Percentiles rank a stretch among this genome's conserved stretches.
Evolutionary conservation across 495 filamentous ascomycete genomes (phyloP).

Genomic region (Collariella sp.): DNA sequence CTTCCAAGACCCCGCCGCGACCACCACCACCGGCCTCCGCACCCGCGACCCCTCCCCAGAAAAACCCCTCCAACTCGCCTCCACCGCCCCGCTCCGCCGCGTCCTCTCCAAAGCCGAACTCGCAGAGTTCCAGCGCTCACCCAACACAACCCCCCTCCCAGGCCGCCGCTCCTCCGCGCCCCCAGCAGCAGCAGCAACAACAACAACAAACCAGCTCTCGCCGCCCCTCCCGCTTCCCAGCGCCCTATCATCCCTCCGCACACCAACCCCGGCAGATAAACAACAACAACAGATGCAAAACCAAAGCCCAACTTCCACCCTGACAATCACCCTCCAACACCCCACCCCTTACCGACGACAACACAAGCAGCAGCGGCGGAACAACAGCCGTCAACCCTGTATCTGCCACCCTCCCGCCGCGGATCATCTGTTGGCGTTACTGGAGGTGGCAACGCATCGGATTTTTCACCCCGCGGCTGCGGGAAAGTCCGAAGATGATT

Average conservation of each 20-base stretch:
- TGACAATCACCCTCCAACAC: background rate
- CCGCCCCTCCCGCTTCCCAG: slow-evolving; percentile 33
- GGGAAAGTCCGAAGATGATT: slow-evolving; percentile 36
- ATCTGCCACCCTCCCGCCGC: slow-evolving; percentile 36
- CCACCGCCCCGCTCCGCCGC: slow-evolving; percentile 56
- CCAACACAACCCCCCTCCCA: slow-evolving; percentile 29
- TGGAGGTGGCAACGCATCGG: no score
- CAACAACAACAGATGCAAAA: slow-evolving; percentile 15
- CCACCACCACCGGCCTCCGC: slow-evolving; percentile 22
- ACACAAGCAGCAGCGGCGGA: no score
- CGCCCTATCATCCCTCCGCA: slow-evolving; percentile 25
- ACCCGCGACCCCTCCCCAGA: slow-evolving; percentile 41
- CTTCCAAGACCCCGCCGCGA: slow-evolving; percentile 29
- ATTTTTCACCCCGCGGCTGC: background rate
- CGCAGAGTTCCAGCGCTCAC: slow-evolving; percentile 61
- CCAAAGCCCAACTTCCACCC: slow-evolving; percentile 31
- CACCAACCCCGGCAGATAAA: slow-evolving; percentile 25
- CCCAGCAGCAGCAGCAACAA: no score
- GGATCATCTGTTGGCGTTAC: slow-evolving; percentile 29
- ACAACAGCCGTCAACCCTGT: no score
- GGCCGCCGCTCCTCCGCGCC: slow-evolving; percentile 56
- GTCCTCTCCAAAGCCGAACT: slow-evolving; percentile 71
- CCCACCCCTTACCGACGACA: slow-evolving; percentile 27
- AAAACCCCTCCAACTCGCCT: slow-evolving; percentile 43
- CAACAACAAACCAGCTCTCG: slow-evolving; percentile 37